Percentiles rank a stretch among this genome's conserved stretches.
Evolutionary conservation across 306 rosid genomes (phyloP).

Genomic region (Prunus mume): DNA sequence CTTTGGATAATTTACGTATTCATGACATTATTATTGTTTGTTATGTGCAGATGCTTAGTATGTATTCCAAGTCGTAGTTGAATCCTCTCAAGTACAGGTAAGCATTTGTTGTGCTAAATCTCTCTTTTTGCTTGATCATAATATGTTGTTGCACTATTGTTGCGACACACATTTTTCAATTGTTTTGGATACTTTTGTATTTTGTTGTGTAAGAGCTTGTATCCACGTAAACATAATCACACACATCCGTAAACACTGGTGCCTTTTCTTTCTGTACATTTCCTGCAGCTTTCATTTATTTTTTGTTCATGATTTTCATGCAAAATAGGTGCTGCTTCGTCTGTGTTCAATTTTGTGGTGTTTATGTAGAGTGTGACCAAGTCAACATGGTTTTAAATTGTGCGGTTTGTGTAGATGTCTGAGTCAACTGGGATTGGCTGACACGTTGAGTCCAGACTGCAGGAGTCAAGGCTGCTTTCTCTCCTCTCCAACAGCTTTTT

Average conservation of each 20-base stretch:
- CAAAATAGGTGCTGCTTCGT: not conserved
- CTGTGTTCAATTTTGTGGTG: not conserved
- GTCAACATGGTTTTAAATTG: not conserved
- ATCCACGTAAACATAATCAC: not conserved
- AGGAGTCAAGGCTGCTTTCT: slow-evolving; percentile 18
- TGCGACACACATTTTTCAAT: not conserved
- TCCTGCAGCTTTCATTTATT: not conserved
- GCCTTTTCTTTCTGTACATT: not conserved
- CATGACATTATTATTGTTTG: not conserved
- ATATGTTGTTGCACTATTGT: not conserved
- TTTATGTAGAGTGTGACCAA: not conserved
- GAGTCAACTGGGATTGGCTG: slow-evolving; percentile 26
- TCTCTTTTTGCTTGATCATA: not conserved
- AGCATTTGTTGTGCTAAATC: not conserved
- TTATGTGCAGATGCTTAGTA: slow-evolving; percentile 36
- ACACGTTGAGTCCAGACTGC: slow-evolving; percentile 15
- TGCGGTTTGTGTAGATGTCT: slow-evolving; percentile 16
- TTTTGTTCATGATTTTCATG: not conserved
- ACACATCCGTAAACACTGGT: not conserved
- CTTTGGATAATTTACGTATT: not conserved
- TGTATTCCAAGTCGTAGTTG: slow-evolving; percentile 8
- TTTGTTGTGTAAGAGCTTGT: not conserved
- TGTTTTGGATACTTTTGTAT: not conserved
- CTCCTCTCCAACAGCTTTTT: slow-evolving; percentile 37
- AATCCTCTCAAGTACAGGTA: slow-evolving; percentile 36